Percentiles rank a stretch among this genome's conserved stretches.
Conservation (phyloP, 2,329 filamentous ascomycete species). For the Scolecobasidium constrictum region DNA sequence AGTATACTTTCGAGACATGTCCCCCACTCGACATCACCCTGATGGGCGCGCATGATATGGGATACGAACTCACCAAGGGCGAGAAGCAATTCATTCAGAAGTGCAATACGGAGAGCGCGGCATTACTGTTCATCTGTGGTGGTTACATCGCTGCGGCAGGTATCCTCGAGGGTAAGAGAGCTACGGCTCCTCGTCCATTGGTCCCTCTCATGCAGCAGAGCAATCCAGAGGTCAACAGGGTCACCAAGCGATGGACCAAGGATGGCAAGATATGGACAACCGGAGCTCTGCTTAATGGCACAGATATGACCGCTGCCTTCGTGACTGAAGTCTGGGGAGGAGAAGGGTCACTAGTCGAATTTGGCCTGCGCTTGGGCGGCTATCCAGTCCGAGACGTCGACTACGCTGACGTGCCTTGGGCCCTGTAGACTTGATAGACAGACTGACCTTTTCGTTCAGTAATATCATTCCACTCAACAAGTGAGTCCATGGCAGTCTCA, state of each 20-base stretch:
- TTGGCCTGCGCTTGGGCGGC: slow-evolving; percentile 11
- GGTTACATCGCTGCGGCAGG: slow-evolving; percentile 26
- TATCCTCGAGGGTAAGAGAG: slow-evolving; percentile 27
- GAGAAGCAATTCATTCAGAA: slow-evolving; percentile 29
- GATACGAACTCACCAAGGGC: slow-evolving; percentile 20
- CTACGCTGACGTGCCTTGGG: not conserved
- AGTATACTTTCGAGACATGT: slow-evolving; percentile 31
- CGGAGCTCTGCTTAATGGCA: slow-evolving; percentile 22
- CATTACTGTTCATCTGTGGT: slow-evolving; percentile 31
- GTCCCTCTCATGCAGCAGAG: slow-evolving; percentile 17
- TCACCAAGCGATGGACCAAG: slow-evolving; percentile 20
- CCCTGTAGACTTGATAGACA: too few relatives aligned
- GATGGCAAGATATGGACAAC: slow-evolving; percentile 25
- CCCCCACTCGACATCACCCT: slow-evolving; percentile 31
- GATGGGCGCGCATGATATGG: slow-evolving; percentile 25
- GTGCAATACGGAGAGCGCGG: slow-evolving; percentile 22
- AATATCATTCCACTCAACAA: too few relatives aligned
- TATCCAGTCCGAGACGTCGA: not conserved
- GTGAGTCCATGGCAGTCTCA: too few relatives aligned
- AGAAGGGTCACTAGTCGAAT: slow-evolving; percentile 13
- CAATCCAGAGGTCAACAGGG: slow-evolving; percentile 25
- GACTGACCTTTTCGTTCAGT: too few relatives aligned
- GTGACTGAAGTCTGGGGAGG: slow-evolving; percentile 16
- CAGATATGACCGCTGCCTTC: slow-evolving; percentile 23
- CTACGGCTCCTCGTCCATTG: slow-evolving; percentile 24